Conservation (phyloP, 768 basidiomycete species). For the Naganishia randhawae region DNA sequence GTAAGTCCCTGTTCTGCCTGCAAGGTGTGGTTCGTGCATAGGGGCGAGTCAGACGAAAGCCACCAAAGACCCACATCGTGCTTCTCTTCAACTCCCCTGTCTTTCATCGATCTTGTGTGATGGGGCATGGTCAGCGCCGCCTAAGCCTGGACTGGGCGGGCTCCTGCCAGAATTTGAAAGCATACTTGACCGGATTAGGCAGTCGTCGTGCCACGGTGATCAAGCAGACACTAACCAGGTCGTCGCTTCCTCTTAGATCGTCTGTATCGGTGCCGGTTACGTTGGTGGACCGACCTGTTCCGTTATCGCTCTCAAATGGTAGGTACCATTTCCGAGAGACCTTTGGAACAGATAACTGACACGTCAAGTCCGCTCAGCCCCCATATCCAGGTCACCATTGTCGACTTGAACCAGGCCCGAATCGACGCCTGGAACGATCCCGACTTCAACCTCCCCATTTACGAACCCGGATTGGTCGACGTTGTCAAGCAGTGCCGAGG, state of each 20-base stretch:
- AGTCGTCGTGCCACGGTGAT: neutral
- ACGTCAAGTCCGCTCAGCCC: constrained; percentile 52
- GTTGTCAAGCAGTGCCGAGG: constrained; percentile 84
- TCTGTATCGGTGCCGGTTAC: constrained; percentile 56
- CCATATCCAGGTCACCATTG: constrained; percentile 90
- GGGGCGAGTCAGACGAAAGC: no score
- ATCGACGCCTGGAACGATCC: constrained; percentile 91
- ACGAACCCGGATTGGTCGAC: constrained; percentile 91
- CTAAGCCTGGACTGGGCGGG: no score
- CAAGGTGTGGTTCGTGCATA: neutral
- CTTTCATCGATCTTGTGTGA: no score
- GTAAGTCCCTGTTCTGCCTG: constrained; percentile 56
- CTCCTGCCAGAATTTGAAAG: no score
- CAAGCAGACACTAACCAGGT: neutral
- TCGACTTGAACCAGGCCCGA: constrained; percentile 90
- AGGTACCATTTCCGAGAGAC: neutral
- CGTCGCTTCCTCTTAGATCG: constrained; percentile 21
- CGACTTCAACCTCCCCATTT: constrained; percentile 83
- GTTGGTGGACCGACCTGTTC: constrained; percentile 95
- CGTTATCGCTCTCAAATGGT: constrained; percentile 58
- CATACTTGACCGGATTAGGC: no score
- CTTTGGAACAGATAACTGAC: neutral
- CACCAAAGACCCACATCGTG: no score
- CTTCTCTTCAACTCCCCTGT: no score
- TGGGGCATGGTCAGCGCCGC: no score